phyloP scores from a whole-genome alignment of 2,329 filamentous ascomycete species.

The Fusarium buxicola region DNA sequence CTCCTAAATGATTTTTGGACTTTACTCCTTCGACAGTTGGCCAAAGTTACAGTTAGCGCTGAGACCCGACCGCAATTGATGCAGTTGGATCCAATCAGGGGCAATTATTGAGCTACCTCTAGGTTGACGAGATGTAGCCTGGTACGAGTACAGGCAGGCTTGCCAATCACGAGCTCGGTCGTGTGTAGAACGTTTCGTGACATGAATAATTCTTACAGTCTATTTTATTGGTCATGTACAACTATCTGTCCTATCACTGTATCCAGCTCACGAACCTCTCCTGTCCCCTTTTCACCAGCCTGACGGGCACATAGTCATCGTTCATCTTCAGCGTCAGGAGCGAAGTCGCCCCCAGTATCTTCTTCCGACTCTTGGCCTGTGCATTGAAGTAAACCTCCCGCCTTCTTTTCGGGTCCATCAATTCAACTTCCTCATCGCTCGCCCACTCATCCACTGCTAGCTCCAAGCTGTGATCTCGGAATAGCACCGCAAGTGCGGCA shows the following conservation, averaged over 20 bases:
- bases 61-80: background rate
- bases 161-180: background rate
- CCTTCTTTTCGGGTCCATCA: conserved; percentile 60
- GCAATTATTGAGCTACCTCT: background rate
- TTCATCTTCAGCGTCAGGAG: conserved; percentile 79
- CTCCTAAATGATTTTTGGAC: too few relatives aligned
- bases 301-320: conserved; percentile 70
- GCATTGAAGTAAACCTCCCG: conserved; percentile 71
- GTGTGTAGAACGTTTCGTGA: background rate
- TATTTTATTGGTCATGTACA: background rate
- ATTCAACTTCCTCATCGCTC: conserved; percentile 63
- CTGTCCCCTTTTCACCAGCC: conserved; percentile 75
- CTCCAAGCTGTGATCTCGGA: conserved; percentile 74
- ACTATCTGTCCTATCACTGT: conserved; percentile 27
- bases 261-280: conserved; percentile 72
- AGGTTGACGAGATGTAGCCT: background rate
- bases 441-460: conserved; percentile 73
- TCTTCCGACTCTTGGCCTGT: conserved; percentile 62
- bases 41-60: conserved; percentile 5
- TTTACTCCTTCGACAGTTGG: background rate
- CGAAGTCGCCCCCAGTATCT: conserved; percentile 67
- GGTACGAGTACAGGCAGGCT: background rate
- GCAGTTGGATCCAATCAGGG: conserved; percentile 2
- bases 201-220: background rate
- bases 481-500: conserved; percentile 65